Percentiles rank a stretch among this genome's conserved stretches.
Evolutionary conservation across 306 rosid genomes (phyloP).

Genomic region (Cyclanthera cordifolia): DNA sequence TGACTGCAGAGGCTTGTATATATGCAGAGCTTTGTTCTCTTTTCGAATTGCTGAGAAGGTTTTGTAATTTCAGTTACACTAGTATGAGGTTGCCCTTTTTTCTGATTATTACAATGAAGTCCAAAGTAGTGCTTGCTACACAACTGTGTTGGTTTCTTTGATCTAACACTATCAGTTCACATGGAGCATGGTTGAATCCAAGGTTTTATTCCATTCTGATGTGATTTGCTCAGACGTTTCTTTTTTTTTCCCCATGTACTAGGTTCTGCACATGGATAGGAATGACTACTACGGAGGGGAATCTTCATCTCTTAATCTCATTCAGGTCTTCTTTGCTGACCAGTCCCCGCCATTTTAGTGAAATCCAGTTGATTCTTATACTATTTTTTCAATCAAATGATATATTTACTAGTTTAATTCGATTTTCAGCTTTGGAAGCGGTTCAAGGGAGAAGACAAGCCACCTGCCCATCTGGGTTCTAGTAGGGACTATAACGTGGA

Average conservation of each 20-base stretch:
- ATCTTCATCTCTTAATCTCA: conserved; percentile 80
- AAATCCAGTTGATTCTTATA: not conserved
- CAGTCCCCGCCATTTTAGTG: not conserved
- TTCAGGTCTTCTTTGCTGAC: conserved; percentile 39
- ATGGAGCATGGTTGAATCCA: not conserved
- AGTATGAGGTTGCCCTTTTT: not conserved
- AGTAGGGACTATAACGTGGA: conserved; percentile 93
- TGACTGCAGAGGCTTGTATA: not conserved
- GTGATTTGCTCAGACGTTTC: conserved; percentile 1
- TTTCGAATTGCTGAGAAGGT: not conserved
- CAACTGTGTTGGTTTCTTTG: not conserved
- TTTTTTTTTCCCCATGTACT: conserved; percentile 9
- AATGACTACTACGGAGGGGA: conserved; percentile 96
- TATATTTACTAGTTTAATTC: not conserved
- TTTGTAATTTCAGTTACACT: not conserved
- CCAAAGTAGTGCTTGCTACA: not conserved
- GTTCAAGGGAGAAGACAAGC: conserved; percentile 75
- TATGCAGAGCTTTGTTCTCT: not conserved
- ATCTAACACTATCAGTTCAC: no score
- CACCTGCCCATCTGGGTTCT: conserved; percentile 78
- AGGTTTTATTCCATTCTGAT: no score
- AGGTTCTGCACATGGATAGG: conserved; percentile 97
- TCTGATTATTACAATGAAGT: not conserved
- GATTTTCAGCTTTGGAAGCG: conserved; percentile 78
- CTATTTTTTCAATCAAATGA: not conserved